Conservation (phyloP, 75 land plant species). For the Gnetum montanum region DNA sequence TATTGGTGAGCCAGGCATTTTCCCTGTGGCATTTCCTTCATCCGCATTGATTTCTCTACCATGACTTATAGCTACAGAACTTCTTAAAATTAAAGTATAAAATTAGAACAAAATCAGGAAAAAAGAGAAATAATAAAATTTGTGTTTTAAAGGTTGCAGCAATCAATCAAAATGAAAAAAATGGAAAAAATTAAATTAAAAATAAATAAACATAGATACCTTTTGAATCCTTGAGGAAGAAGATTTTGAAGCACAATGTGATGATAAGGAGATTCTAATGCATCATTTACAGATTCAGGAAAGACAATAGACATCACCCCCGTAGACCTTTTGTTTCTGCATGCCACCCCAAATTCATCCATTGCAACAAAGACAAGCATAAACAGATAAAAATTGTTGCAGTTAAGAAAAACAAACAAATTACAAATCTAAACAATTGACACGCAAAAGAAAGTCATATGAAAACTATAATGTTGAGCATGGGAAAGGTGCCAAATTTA, state of each 20-base stretch:
- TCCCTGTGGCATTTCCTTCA: slow-evolving; percentile 12
- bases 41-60: slow-evolving; percentile 19
- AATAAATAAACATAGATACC: no score
- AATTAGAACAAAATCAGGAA: not conserved
- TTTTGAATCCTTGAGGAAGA: slow-evolving; percentile 44
- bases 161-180: not conserved
- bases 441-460: no score
- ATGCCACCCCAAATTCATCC: no score
- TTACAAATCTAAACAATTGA: no score
- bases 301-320: slow-evolving; percentile 49
- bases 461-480: no score
- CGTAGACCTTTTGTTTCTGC: slow-evolving; percentile 28
- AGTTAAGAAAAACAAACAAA: no score
- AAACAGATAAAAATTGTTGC: no score
- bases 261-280: slow-evolving; percentile 52
- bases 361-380: no score
- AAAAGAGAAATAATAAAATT: not conserved
- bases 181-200: no score
- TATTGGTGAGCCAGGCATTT: slow-evolving; percentile 10
- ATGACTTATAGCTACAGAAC: not conserved
- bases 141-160: not conserved
- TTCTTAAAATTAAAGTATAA: not conserved
- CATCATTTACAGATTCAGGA: slow-evolving; percentile 57
- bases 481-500: no score
- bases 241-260: slow-evolving; percentile 46